phyloP scores from a whole-genome alignment of 352 stramenopile species.

The Peronosclerospora sorghi region DNA sequence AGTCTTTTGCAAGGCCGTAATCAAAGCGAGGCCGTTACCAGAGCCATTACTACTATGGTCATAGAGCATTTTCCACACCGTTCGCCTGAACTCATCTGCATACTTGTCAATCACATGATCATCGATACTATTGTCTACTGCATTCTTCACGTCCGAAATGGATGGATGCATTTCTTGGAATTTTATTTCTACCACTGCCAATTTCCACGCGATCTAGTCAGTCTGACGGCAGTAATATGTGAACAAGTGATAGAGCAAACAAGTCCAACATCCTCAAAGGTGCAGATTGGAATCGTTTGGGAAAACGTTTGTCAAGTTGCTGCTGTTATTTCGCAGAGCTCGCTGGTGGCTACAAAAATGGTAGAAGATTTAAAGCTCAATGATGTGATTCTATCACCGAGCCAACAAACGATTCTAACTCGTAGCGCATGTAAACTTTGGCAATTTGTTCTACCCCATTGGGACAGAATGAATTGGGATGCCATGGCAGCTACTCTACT shows the following conservation, averaged over 20 bases:
- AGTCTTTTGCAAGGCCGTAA: constrained; percentile 39
- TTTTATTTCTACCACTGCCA: constrained; percentile 56
- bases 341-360: constrained; percentile 17
- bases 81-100: constrained; percentile 29
- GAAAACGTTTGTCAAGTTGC: constrained; percentile 75
- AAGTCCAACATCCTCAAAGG: constrained; percentile 9
- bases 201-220: constrained; percentile 32
- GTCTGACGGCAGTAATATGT: constrained; percentile 27
- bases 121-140: constrained; percentile 63
- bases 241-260: constrained; percentile 28
- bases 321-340: constrained; percentile 37
- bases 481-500: constrained; percentile 33
- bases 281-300: constrained; percentile 37
- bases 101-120: constrained; percentile 46
- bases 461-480: constrained; percentile 54
- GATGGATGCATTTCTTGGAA: constrained; percentile 75
- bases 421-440: constrained; percentile 54
- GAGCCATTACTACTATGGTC: constrained; percentile 43
- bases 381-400: constrained; percentile 20
- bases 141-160: constrained; percentile 57
- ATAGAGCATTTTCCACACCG: constrained; percentile 36
- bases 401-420: constrained; percentile 27
- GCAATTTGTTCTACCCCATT: constrained; percentile 37
- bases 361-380: constrained; percentile 7
- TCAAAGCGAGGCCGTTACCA: constrained; percentile 26